A percentile compares a stretch with the other conserved stretches of the same genome.
Conservation (phyloP, 371 early-diverging fungal species). For the Apophysomyces variabilis region DNA sequence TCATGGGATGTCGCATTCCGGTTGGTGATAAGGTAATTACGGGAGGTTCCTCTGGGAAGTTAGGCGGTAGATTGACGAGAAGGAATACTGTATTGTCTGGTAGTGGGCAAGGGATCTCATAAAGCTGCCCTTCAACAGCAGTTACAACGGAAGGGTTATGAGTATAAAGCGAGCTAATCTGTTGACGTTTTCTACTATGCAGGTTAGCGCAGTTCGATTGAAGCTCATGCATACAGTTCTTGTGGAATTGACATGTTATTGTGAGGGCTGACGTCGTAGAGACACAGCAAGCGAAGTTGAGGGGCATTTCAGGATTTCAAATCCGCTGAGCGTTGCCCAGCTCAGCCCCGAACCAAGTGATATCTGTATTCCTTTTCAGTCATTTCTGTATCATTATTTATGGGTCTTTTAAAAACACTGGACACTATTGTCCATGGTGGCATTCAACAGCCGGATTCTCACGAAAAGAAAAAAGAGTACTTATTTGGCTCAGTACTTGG, state of each 20-base stretch:
- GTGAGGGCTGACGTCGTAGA: not conserved
- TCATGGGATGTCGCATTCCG: constrained; percentile 59
- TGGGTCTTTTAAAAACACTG: constrained; percentile 21
- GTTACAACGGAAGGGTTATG: constrained; percentile 35
- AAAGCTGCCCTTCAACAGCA: constrained; percentile 45
- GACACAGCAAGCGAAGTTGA: not conserved
- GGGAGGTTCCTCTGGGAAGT: constrained; percentile 62
- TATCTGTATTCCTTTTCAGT: not conserved
- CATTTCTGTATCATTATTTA: constrained; percentile 5
- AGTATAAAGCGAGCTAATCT: constrained; percentile 40
- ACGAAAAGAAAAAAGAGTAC: constrained; percentile 71
- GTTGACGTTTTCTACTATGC: constrained; percentile 39
- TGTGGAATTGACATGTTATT: not conserved
- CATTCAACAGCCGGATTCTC: constrained; percentile 28
- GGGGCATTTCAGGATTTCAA: not conserved
- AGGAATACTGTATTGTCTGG: constrained; percentile 31
- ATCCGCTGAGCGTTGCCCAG: not conserved
- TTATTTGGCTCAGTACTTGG: constrained; percentile 63
- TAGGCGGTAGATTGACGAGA: constrained; percentile 50
- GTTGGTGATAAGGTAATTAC: constrained; percentile 62
- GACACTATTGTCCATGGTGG: constrained; percentile 22
- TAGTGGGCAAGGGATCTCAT: constrained; percentile 37
- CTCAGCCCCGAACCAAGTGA: constrained; percentile 8
- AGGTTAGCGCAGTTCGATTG: not conserved
- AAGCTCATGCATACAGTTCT: not conserved